Conservation (phyloP, 148 eudicot genomes). For the Rhododendron simsii region DNA sequence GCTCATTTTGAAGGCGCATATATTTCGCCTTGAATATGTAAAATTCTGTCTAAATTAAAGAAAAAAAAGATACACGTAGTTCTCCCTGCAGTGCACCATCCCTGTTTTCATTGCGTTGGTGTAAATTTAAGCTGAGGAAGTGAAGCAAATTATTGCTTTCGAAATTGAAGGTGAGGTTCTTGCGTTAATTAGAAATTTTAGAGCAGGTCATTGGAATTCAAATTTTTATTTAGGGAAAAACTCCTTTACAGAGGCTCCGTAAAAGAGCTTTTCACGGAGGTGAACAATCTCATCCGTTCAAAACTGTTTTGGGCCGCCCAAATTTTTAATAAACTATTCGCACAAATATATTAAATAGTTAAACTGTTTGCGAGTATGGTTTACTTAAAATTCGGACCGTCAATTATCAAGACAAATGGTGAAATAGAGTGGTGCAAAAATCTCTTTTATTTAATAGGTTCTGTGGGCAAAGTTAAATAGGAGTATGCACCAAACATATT, state of each 20-base stretch:
- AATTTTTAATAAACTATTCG: no score
- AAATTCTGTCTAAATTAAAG: not conserved
- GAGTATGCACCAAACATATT: not conserved
- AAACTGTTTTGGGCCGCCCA: no score
- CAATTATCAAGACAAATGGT: no score
- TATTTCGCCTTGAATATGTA: not conserved
- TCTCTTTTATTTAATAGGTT: not conserved
- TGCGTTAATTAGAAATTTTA: not conserved
- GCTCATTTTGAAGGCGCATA: not conserved
- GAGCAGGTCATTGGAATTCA: not conserved
- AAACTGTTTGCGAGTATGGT: no score
- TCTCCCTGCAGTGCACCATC: no score
- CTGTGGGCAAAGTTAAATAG: not conserved
- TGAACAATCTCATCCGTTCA: no score
- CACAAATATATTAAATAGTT: no score
- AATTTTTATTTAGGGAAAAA: no score
- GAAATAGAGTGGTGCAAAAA: accelerated
- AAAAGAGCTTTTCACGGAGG: no score
- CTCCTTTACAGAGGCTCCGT: no score
- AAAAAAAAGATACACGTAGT: not conserved
- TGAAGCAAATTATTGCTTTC: not conserved
- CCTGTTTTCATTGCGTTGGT: not conserved
- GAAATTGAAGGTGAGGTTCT: not conserved
- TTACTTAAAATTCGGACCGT: no score
- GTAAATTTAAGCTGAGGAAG: not conserved